These are phyloP conservation scores for Ustilaginoidea virens DNA, from an alignment of 2,329 filamentous ascomycete genomes.

Conservation along the genomic window DNA sequence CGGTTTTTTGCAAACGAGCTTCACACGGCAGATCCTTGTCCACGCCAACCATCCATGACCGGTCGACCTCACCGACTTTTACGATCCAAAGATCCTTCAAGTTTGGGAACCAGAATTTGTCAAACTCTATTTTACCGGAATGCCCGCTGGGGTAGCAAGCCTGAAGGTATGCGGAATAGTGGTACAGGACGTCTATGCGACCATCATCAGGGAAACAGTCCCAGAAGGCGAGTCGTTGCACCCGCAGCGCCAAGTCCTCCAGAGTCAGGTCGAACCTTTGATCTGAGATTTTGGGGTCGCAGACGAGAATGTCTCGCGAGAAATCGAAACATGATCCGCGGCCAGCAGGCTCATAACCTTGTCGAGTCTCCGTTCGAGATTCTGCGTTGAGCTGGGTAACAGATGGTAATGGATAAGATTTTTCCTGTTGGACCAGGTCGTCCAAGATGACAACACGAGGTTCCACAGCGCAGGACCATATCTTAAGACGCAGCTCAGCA, in stretches of 20 bases:
- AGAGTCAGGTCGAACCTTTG: slow-evolving; percentile 15
- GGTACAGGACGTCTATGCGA: slow-evolving; percentile 16
- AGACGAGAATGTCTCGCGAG: slow-evolving; percentile 20
- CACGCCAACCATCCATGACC: slow-evolving; percentile 19
- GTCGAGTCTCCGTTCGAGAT: slow-evolving; percentile 17
- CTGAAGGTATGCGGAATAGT: slow-evolving; percentile 20
- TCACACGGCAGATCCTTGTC: slow-evolving; percentile 15
- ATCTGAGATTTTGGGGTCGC: slow-evolving; percentile 21
- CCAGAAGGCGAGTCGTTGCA: slow-evolving; percentile 22
- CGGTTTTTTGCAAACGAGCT: slow-evolving; percentile 15
- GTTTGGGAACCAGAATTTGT: slow-evolving; percentile 23
- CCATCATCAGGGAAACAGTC: slow-evolving; percentile 24
- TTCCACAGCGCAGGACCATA: slow-evolving; percentile 21
- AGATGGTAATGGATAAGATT: slow-evolving; percentile 18
- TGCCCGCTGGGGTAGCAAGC: slow-evolving; percentile 15
- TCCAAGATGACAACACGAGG: slow-evolving; percentile 20
- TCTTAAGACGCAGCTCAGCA: slow-evolving; percentile 21
- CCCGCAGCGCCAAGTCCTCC: slow-evolving; percentile 17
- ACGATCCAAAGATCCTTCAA: slow-evolving; percentile 22
- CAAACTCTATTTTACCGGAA: slow-evolving; percentile 19
- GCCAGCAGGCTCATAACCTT: slow-evolving; percentile 19
- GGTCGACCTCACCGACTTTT: slow-evolving; percentile 22
- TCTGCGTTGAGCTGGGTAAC: slow-evolving; percentile 22
- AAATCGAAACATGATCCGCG: slow-evolving; percentile 22
- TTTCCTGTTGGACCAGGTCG: slow-evolving; percentile 15